phyloP scores from a whole-genome alignment of 164 flowering plant species.

The Litsea cubeba region DNA sequence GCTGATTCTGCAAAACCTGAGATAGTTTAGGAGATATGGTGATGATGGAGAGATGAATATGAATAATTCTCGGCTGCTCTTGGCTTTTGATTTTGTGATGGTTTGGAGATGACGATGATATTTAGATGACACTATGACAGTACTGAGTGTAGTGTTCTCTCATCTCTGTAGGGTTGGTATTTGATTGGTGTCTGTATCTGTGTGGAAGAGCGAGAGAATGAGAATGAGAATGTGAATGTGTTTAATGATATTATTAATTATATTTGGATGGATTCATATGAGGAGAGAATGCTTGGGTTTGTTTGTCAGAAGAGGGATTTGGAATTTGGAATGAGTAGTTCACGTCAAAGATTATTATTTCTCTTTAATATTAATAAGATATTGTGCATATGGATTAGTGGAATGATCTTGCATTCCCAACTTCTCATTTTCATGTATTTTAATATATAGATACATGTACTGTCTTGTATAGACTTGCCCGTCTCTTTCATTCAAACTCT shows the following conservation, averaged over 20 bases:
- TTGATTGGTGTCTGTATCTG: constrained; percentile 1
- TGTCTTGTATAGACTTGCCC: not conserved
- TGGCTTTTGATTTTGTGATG: constrained; percentile 1
- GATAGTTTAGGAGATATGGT: constrained; percentile 3
- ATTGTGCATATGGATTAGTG: constrained; percentile 5
- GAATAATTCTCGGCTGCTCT: constrained; percentile 9
- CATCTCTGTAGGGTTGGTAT: not conserved
- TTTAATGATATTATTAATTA: not conserved
- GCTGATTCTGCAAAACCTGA: constrained; percentile 3
- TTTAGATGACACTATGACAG: not conserved
- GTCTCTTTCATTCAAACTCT: not conserved
- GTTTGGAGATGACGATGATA: not conserved
- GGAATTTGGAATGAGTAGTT: not conserved
- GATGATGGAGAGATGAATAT: constrained; percentile 12
- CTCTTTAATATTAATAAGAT: not conserved
- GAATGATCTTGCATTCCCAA: not conserved
- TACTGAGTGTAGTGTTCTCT: not conserved
- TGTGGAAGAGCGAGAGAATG: constrained; percentile 1
- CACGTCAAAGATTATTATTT: not conserved
- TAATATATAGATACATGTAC: not conserved
- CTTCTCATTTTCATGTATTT: constrained; percentile 1
- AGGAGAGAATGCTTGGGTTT: not conserved
- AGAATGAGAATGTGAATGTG: constrained; percentile 7
- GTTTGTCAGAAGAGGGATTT: not conserved
- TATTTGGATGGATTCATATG: not conserved